Percentiles rank a stretch among this genome's conserved stretches.
Evolutionary conservation across 257 asterid species (phyloP).

Genomic region (Solanum pennellii): DNA sequence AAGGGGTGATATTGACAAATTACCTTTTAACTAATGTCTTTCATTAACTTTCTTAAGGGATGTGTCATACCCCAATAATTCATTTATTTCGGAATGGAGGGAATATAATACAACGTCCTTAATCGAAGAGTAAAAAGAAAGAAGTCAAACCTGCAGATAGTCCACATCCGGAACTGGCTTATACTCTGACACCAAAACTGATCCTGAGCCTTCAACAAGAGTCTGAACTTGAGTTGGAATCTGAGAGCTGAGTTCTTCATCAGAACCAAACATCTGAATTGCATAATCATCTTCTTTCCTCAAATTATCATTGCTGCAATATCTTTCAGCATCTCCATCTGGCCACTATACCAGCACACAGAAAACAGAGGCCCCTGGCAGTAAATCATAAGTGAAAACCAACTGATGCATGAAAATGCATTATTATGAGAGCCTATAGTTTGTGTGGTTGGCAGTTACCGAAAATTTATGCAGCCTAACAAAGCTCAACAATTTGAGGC

Average conservation of each 20-base stretch:
- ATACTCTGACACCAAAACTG: conserved; percentile 64
- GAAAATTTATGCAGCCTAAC: background rate
- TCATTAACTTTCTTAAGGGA: background rate
- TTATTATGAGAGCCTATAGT: background rate
- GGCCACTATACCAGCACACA: conserved; percentile 94
- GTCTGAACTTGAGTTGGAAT: conserved; percentile 88
- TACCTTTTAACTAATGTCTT: background rate
- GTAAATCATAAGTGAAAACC: conserved; percentile 92
- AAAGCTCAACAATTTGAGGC: background rate
- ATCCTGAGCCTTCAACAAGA: conserved; percentile 71
- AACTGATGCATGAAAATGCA: conserved; percentile 37
- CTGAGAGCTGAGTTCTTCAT: conserved; percentile 54
- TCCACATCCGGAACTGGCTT: conserved; percentile 84
- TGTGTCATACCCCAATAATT: background rate
- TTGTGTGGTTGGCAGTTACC: background rate
- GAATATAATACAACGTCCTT: background rate
- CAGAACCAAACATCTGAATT: conserved; percentile 59
- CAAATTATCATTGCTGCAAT: conserved; percentile 17
- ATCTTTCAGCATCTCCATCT: conserved; percentile 41
- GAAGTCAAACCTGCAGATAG: conserved; percentile 77
- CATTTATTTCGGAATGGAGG: background rate
- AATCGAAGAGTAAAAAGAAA: background rate
- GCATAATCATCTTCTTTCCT: conserved; percentile 38
- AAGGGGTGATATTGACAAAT: background rate
- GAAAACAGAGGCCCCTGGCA: conserved; percentile 85